Conservation (phyloP, 2,329 filamentous ascomycete genomes). For the Sarocladiaceae sp. region DNA sequence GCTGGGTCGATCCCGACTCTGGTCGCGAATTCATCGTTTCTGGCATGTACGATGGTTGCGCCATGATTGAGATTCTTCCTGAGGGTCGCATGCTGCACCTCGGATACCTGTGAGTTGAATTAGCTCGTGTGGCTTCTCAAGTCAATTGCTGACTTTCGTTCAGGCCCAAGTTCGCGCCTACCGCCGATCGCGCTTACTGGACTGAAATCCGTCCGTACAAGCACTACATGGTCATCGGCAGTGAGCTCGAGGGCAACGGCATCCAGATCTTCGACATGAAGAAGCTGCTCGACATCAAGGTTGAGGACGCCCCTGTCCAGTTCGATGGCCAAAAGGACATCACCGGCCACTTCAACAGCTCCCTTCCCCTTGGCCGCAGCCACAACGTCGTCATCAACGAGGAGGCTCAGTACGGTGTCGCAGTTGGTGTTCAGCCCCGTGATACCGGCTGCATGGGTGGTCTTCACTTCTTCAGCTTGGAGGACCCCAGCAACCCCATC, state of each 20-base stretch:
- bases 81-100: constrained; percentile 38
- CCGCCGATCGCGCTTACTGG: constrained; percentile 21
- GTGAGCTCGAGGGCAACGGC: constrained; percentile 41
- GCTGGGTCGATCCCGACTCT: constrained; percentile 35
- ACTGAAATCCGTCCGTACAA: constrained; percentile 31
- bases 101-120: constrained; percentile 29
- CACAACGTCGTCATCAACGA: constrained; percentile 48
- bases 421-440: constrained; percentile 13
- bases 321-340: constrained; percentile 26
- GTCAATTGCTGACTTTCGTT: neutral
- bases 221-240: constrained; percentile 29
- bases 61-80: constrained; percentile 38
- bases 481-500: constrained; percentile 45
- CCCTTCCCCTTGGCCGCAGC: constrained; percentile 31
- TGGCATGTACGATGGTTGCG: constrained; percentile 33
- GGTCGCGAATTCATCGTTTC: constrained; percentile 23
- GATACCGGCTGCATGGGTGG: constrained; percentile 11
- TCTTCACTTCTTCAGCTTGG: constrained; percentile 51
- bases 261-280: constrained; percentile 60
- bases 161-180: constrained; percentile 13
- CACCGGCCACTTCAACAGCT: constrained; percentile 24
- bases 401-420: constrained; percentile 34
- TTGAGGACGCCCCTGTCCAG: constrained; percentile 25
- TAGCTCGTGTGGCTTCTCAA: neutral
- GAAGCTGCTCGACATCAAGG: constrained; percentile 39